A percentile compares a stretch with the other conserved stretches of the same genome.
Evolutionary conservation across 2,329 filamentous ascomycete species (phyloP).

Genomic region (Ophiostoma ips): DNA sequence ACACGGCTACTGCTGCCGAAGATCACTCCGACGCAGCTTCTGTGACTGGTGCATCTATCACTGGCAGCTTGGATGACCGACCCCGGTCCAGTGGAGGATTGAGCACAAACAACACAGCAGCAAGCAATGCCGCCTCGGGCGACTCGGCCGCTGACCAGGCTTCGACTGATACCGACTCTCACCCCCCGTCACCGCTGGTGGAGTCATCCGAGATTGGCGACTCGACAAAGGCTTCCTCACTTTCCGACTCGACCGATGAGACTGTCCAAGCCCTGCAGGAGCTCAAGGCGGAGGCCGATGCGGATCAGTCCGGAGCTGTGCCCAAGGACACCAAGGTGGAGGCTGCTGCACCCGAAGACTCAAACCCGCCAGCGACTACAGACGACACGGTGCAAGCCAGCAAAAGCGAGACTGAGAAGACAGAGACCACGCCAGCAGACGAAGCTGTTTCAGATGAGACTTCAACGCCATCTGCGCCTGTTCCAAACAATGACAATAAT

Average conservation of each 20-base stretch:
- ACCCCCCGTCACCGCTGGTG: slow-evolving; percentile 40
- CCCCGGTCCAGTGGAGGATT: not conserved
- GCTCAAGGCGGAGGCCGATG: not conserved
- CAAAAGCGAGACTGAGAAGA: not conserved
- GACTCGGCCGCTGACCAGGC: slow-evolving; percentile 39
- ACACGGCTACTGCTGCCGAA: not conserved
- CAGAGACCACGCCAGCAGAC: not conserved
- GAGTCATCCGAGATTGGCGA: slow-evolving; percentile 40
- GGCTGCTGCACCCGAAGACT: not conserved
- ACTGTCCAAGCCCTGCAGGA: slow-evolving; percentile 27
- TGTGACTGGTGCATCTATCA: not conserved
- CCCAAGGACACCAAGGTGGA: not conserved
- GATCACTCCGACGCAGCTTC: not conserved
- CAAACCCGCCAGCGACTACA: too few relatives aligned
- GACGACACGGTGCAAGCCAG: too few relatives aligned
- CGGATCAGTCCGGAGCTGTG: not conserved
- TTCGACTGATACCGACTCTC: slow-evolving; percentile 39
- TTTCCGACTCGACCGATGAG: slow-evolving; percentile 50
- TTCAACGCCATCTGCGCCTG: not conserved
- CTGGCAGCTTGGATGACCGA: not conserved
- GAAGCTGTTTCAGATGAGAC: not conserved
- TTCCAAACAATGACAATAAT: not conserved
- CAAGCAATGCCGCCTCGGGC: slow-evolving; percentile 12
- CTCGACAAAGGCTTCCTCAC: slow-evolving; percentile 49
- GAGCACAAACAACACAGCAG: not conserved